Percentiles rank a stretch among this genome's conserved stretches.
Conservation (phyloP, 1,284 basidiomycete genomes). For the Irpex rosettiformis region DNA sequence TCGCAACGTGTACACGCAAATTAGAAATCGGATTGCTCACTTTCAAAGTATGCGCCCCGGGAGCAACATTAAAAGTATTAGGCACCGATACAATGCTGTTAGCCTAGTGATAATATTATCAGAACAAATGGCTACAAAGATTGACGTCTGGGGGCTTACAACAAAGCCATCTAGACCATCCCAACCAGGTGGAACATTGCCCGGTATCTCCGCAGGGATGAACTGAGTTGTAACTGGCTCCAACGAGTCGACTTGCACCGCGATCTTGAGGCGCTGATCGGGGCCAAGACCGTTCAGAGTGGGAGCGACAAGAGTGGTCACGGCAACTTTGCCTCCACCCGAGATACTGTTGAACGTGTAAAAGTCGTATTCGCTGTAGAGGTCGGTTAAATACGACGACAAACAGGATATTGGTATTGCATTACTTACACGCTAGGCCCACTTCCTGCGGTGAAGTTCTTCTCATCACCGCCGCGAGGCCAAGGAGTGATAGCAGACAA, state of each 20-base stretch:
- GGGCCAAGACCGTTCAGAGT: constrained; percentile 54
- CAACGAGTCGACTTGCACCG: constrained; percentile 51
- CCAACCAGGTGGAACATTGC: constrained; percentile 50
- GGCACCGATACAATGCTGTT: constrained; percentile 24
- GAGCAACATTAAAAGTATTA: constrained; percentile 37
- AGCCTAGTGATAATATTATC: background rate
- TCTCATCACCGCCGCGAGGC: constrained; percentile 50
- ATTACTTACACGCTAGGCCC: constrained; percentile 52
- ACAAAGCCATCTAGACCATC: constrained; percentile 48
- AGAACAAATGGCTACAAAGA: background rate
- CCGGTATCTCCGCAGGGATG: constrained; percentile 47
- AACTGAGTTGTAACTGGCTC: constrained; percentile 44
- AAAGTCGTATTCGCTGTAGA: constrained; percentile 59
- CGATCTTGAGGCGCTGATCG: constrained; percentile 53
- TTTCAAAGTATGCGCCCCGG: constrained; percentile 59
- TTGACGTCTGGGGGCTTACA: constrained; percentile 40
- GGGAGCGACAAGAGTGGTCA: constrained; percentile 54
- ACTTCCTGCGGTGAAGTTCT: constrained; percentile 54
- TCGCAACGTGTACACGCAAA: background rate
- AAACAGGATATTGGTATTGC: background rate
- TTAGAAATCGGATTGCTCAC: constrained; percentile 22
- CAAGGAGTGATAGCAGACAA: constrained; percentile 59
- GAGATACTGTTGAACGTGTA: constrained; percentile 49
- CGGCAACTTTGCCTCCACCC: constrained; percentile 40
- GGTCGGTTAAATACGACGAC: background rate